phyloP scores from a whole-genome alignment of 192 early-diverging fungal genomes.

The Umbelopsis sp. region DNA sequence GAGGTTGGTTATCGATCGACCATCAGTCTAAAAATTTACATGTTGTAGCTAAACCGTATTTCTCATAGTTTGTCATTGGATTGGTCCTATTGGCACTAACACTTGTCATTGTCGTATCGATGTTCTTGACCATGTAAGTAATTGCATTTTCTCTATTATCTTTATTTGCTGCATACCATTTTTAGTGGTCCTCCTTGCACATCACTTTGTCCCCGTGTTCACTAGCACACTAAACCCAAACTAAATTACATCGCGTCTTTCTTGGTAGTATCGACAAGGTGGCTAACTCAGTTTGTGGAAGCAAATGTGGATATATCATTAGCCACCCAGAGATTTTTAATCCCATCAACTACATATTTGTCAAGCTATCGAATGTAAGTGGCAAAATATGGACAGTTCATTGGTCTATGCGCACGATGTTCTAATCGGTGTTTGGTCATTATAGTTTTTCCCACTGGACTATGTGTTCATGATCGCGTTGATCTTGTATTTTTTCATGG shows the following conservation, averaged over 20 bases:
- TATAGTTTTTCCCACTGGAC: constrained; percentile 58
- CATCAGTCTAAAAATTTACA: not conserved
- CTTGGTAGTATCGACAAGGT: constrained; percentile 53
- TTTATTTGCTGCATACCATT: not conserved
- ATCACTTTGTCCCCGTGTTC: not conserved
- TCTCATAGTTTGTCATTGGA: constrained; percentile 31
- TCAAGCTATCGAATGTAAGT: constrained; percentile 50
- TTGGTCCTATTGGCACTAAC: constrained; percentile 23
- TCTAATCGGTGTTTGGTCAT: not conserved
- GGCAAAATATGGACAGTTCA: not conserved
- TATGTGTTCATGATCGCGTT: constrained; percentile 54
- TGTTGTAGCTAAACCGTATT: not conserved
- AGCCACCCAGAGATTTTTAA: constrained; percentile 52
- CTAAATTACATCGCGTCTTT: not conserved
- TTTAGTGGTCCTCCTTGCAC: constrained; percentile 4
- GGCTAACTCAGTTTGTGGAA: constrained; percentile 53
- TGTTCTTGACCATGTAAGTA: constrained; percentile 43
- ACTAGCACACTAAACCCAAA: not conserved
- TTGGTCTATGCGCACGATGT: not conserved
- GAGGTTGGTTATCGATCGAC: constrained; percentile 27
- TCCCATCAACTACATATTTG: constrained; percentile 56
- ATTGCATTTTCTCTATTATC: not conserved
- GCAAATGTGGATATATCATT: constrained; percentile 58
- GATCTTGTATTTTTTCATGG: constrained; percentile 56
- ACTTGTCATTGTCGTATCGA: constrained; percentile 33